Conservation (phyloP, 208 protist genomes). For the Leishmania braziliensis region DNA sequence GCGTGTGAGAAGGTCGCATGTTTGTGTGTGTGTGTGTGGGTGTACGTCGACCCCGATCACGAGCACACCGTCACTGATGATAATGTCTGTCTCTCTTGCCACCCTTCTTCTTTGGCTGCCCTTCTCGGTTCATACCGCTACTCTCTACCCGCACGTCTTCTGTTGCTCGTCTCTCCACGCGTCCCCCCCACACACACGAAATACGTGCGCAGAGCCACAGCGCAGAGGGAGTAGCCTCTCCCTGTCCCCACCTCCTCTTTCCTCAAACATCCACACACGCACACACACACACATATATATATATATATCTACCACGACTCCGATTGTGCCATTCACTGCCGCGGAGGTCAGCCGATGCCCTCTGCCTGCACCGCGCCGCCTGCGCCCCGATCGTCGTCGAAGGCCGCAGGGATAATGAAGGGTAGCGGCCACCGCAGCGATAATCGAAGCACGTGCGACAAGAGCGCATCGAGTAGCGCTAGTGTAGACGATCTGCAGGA, state of each 20-base stretch:
- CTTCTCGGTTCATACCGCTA: neutral
- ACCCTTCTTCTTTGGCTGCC: no score
- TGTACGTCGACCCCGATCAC: neutral
- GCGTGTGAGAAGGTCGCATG: neutral
- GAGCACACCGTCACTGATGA: neutral
- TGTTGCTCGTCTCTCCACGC: neutral
- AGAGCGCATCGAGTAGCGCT: neutral
- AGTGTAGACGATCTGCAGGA: constrained; percentile 16
- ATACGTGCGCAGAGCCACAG: neutral
- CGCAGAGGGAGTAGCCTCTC: neutral
- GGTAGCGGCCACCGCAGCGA: neutral
- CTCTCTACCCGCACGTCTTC: neutral
- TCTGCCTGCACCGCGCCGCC: constrained; percentile 7
- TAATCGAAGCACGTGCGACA: neutral
- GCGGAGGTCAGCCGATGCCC: constrained; percentile 2
- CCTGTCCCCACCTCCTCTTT: neutral
- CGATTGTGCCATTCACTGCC: neutral
- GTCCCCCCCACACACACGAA: neutral
- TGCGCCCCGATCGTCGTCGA: constrained; percentile 2
- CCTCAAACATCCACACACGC: neutral
- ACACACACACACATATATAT: neutral
- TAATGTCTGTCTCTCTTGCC: neutral
- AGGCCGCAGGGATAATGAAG: neutral
- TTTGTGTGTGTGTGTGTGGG: neutral
- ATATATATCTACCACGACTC: neutral